Conservation (phyloP, 2,329 filamentous ascomycete species). For the Nigrospora sphaerica region DNA sequence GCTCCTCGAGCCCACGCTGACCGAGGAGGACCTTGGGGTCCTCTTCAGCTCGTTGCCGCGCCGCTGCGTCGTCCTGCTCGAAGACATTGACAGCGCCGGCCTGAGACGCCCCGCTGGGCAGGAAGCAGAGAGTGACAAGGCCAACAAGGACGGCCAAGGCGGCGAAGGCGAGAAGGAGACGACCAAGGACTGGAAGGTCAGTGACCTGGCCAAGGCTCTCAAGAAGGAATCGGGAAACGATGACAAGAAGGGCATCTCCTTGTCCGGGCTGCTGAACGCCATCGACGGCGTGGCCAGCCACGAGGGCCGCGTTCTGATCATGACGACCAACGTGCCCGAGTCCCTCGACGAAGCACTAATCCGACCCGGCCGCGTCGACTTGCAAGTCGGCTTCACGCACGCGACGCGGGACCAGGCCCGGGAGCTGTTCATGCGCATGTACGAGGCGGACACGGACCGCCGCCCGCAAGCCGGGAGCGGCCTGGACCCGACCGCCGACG, state of each 20-base stretch:
- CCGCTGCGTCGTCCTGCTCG: conserved; percentile 58
- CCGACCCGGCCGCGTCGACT: conserved; percentile 65
- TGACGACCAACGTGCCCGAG: conserved; percentile 75
- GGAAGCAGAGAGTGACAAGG: conserved; percentile 8
- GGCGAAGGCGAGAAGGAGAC: conserved; percentile 6
- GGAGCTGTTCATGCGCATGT: conserved; percentile 57
- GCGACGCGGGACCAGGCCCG: conserved; percentile 45
- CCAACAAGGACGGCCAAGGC: conserved; percentile 3
- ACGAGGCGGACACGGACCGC: conserved; percentile 34
- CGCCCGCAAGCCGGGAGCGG: conserved; percentile 1
- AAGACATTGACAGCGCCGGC: conserved; percentile 64
- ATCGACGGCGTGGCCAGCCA: conserved; percentile 77
- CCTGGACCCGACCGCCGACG: conserved; percentile 2
- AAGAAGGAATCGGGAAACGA: conserved; percentile 29
- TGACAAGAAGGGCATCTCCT: conserved; percentile 52
- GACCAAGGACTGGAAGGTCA: conserved; percentile 27
- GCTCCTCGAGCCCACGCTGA: conserved; percentile 51
- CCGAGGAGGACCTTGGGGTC: conserved; percentile 51
- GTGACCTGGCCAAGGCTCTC: conserved; percentile 34
- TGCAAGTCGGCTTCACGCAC: conserved; percentile 58
- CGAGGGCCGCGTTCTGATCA: conserved; percentile 72
- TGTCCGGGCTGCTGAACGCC: conserved; percentile 74
- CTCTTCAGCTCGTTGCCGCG: conserved; percentile 56
- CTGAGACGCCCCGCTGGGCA: conserved; percentile 33
- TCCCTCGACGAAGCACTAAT: conserved; percentile 67